phyloP scores from a whole-genome alignment of 164 flowering plant genomes.

The Cinnamomum chago region DNA sequence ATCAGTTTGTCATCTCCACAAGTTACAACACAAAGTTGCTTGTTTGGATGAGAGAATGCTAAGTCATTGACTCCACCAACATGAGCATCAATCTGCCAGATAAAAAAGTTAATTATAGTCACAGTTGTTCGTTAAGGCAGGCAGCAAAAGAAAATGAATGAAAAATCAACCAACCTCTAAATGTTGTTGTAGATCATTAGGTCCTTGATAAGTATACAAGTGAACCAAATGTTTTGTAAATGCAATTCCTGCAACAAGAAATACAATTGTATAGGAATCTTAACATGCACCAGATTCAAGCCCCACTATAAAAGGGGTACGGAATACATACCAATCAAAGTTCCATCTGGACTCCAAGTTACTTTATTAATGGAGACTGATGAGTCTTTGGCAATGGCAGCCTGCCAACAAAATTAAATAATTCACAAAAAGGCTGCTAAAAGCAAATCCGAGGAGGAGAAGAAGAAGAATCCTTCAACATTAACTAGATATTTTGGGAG shows the following conservation, averaged over 20 bases:
- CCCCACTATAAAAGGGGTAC: neutral
- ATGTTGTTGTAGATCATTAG: conserved; percentile 65
- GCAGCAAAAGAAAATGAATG: neutral
- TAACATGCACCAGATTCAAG: neutral
- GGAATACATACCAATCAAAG: conserved; percentile 50
- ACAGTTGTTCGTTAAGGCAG: neutral
- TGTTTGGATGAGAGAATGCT: conserved; percentile 85
- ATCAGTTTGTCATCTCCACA: conserved; percentile 88
- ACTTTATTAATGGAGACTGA: conserved; percentile 67
- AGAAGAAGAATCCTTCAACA: too few relatives aligned
- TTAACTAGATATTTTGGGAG: too few relatives aligned
- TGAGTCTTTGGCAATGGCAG: conserved; percentile 52
- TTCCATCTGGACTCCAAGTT: conserved; percentile 89
- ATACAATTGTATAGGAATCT: conserved; percentile 1
- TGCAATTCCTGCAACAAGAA: conserved; percentile 42
- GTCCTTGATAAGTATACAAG: conserved; percentile 56
- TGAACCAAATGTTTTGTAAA: conserved; percentile 79
- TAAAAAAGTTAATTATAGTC: conserved; percentile 3
- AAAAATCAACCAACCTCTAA: conserved; percentile 47
- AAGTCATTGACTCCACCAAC: conserved; percentile 78
- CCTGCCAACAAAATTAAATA: conserved; percentile 29
- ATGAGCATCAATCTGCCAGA: conserved; percentile 85
- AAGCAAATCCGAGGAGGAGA: too few relatives aligned
- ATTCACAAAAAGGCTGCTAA: too few relatives aligned
- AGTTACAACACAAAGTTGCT: conserved; percentile 69